Evolutionary conservation across 305 asterid genomes (phyloP), one percentile per base, ranked within the genome.

Genomic region (Fraxinus floribunda): DNA sequence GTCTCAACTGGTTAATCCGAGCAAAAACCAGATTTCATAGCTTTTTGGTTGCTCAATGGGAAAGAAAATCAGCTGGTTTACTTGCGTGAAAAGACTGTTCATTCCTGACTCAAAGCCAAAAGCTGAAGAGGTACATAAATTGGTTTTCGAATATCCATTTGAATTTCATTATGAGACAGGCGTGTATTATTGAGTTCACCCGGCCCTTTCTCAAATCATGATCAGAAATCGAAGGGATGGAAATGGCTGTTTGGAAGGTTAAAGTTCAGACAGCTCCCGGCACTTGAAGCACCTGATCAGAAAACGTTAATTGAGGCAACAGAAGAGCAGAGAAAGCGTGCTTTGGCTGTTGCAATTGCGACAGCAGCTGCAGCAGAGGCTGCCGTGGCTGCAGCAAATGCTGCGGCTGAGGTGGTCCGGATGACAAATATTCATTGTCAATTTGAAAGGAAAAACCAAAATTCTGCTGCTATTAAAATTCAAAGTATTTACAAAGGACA

Each of bases 281-380:
- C 89, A 64, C 83, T 94, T 26, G 88, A 87, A 83, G 90, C 89
- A 15, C 89, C 91, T 72, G 76, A 34, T n/a, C 92, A 88, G 84
- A 90, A 80, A 80, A 80, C 90, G 13, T 77, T 90, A 70, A 78
- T 79, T 46, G 93, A 90, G 77, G 97, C 93, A 16, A 90, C 94
- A 30, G 92, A 90, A 57, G 94, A 90, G 78, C 98, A 95, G 79
- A 88, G 93, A 64, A 93, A 88, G 85, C 94, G 68, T 39, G 93
- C 94, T n/a, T 35, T 93, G 84, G 94, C 93, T 24, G 97, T 91
- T 6, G 98, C 98, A n/a, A 68, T 87, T 0, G 98, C 98, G 11
- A 92, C 98, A 0, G 96, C 97, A 52, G 98, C 95, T 0, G 98
- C 97, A 4, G 98, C 98, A 1, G 94, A 95, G 75, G 98, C 96